These are phyloP conservation scores for Talaromyces piceae DNA, from an alignment of 2,329 filamentous ascomycete species.

Conservation along the genomic window DNA sequence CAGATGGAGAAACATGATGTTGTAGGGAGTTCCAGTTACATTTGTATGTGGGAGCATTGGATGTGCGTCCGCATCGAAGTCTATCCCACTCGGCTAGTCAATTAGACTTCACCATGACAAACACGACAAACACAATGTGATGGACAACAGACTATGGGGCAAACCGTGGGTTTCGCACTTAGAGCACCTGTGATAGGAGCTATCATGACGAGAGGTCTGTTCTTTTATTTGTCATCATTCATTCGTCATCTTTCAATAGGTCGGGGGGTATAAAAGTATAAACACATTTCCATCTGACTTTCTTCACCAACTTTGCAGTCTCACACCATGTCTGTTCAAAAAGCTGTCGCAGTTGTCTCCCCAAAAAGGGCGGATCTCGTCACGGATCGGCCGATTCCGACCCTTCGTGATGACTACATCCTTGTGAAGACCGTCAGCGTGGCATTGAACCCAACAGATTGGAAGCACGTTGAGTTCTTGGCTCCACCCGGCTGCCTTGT, in stretches of 20 bases:
- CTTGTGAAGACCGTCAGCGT: conserved; percentile 46
- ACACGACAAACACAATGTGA: too few relatives aligned
- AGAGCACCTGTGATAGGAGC: background rate
- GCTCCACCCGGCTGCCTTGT: conserved; percentile 32
- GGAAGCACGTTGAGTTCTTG: conserved; percentile 41
- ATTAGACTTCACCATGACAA: too few relatives aligned
- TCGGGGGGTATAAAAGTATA: background rate
- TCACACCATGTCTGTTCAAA: conserved; percentile 13
- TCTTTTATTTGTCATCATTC: background rate
- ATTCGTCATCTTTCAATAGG: background rate
- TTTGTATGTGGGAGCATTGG: too few relatives aligned
- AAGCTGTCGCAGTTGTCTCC: conserved; percentile 31
- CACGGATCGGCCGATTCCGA: conserved; percentile 32
- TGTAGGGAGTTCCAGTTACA: too few relatives aligned
- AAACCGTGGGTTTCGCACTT: background rate
- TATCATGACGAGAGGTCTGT: background rate
- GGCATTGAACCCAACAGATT: conserved; percentile 52
- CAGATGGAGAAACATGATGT: too few relatives aligned
- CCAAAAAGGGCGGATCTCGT: conserved; percentile 22
- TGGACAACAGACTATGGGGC: too few relatives aligned
- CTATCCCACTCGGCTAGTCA: too few relatives aligned
- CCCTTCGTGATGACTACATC: conserved; percentile 42
- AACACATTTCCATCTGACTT: background rate
- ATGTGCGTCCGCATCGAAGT: too few relatives aligned
- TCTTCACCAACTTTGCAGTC: background rate